phyloP scores from a whole-genome alignment of 495 filamentous ascomycete genomes.

The Aspergillus nanangensis region DNA sequence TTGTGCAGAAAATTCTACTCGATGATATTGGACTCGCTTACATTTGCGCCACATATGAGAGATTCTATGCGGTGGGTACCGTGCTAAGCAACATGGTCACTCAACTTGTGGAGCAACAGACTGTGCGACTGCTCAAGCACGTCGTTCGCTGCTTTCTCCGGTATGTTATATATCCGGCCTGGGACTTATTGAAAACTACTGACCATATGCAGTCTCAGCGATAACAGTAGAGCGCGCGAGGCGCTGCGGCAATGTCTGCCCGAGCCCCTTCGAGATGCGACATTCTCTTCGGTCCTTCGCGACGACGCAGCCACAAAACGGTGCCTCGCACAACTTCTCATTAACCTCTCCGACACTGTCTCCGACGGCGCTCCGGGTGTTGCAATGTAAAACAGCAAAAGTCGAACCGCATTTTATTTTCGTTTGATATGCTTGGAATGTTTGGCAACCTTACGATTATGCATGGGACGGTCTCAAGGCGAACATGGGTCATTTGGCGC shows the following conservation, averaged over 20 bases:
- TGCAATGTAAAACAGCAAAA: slow-evolving; percentile 44
- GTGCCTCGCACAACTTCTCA: slow-evolving; percentile 91
- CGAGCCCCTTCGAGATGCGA: slow-evolving; percentile 92
- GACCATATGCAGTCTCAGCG: slow-evolving; percentile 63
- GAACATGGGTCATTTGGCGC: slow-evolving; percentile 45
- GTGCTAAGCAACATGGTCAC: slow-evolving; percentile 98
- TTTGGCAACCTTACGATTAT: slow-evolving; percentile 41
- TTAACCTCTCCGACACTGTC: slow-evolving; percentile 93
- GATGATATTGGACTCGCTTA: slow-evolving; percentile 98
- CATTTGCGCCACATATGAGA: slow-evolving; percentile 97
- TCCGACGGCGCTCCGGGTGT: slow-evolving; percentile 53
- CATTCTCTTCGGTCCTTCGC: slow-evolving; percentile 92
- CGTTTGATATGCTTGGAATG: slow-evolving; percentile 34
- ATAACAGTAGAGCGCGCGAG: slow-evolving; percentile 94
- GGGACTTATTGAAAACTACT: slow-evolving; percentile 8
- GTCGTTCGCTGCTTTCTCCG: slow-evolving; percentile 96
- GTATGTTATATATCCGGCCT: slow-evolving; percentile 40
- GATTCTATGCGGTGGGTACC: slow-evolving; percentile 98
- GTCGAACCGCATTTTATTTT: slow-evolving; percentile 24
- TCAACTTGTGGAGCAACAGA: slow-evolving; percentile 96
- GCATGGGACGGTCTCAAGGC: slow-evolving; percentile 47
- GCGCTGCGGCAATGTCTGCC: slow-evolving; percentile 95
- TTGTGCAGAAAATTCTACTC: slow-evolving; percentile 98
- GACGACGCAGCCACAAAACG: slow-evolving; percentile 98
- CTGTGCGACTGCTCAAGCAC: slow-evolving; percentile 92